Conservation (phyloP, 352 stramenopile genomes). For the Pythium aphanidermatum region DNA sequence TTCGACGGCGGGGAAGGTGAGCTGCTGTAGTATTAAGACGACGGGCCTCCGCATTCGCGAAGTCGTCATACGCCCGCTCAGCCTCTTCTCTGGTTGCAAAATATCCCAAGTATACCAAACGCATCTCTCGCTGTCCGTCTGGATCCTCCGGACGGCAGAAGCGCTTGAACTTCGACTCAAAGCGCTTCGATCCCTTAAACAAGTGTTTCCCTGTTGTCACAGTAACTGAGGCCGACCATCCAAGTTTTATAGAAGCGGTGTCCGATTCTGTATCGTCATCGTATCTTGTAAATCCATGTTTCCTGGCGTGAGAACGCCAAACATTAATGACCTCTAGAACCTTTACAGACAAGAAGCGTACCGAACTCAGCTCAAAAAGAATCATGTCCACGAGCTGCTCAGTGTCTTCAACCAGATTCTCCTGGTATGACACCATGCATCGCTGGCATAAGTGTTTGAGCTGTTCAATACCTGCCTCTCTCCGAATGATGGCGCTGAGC, state of each 20-base stretch:
- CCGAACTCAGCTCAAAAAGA: slow-evolving; percentile 37
- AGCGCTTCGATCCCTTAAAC: slow-evolving; percentile 65
- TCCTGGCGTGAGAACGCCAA: slow-evolving; percentile 49
- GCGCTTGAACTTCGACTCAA: slow-evolving; percentile 63
- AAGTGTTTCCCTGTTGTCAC: slow-evolving; percentile 54
- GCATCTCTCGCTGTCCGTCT: slow-evolving; percentile 41
- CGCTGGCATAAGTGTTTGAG: slow-evolving; percentile 30
- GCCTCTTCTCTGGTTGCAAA: slow-evolving; percentile 60
- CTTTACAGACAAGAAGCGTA: slow-evolving; percentile 64
- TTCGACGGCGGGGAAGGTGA: slow-evolving; percentile 47
- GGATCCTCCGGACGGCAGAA: slow-evolving; percentile 60
- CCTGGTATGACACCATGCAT: slow-evolving; percentile 63
- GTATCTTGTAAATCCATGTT: slow-evolving; percentile 41
- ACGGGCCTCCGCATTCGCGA: slow-evolving; percentile 48
- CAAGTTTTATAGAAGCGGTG: slow-evolving; percentile 20
- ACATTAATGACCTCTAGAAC: slow-evolving; percentile 59
- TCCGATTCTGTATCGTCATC: slow-evolving; percentile 19
- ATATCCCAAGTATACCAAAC: slow-evolving; percentile 67
- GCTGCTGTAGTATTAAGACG: slow-evolving; percentile 55
- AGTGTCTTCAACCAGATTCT: slow-evolving; percentile 46
- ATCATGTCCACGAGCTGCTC: slow-evolving; percentile 29
- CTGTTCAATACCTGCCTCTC: slow-evolving; percentile 48
- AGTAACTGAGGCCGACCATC: slow-evolving; percentile 68
- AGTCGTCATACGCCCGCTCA: slow-evolving; percentile 63
- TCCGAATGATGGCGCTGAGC: slow-evolving; percentile 43